These are phyloP conservation scores for Diversispora epigaea DNA, from an alignment of 192 early-diverging fungal genomes.

Conservation along the genomic window DNA sequence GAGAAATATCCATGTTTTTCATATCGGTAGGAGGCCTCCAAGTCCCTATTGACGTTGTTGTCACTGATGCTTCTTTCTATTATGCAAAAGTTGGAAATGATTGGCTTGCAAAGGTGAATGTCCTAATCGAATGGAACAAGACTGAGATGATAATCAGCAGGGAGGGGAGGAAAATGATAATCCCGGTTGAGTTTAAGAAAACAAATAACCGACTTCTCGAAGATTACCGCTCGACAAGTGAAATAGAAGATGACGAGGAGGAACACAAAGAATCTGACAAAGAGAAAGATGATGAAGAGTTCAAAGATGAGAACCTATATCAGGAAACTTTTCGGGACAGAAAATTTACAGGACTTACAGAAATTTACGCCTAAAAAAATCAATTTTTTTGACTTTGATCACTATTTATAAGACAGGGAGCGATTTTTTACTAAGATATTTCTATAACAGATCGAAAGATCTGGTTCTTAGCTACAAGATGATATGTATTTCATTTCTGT, in stretches of 20 bases:
- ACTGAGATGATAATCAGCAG: background rate
- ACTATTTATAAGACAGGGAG: too few relatives aligned
- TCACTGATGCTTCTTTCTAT: background rate
- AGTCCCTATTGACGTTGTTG: background rate
- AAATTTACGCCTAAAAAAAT: too few relatives aligned
- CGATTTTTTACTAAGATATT: too few relatives aligned
- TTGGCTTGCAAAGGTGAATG: background rate
- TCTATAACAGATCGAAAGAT: too few relatives aligned
- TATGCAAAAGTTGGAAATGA: background rate
- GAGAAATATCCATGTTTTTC: background rate
- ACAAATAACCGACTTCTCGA: background rate
- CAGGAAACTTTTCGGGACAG: too few relatives aligned
- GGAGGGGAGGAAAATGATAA: background rate
- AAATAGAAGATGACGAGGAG: background rate
- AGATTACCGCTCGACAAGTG: background rate
- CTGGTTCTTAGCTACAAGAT: too few relatives aligned
- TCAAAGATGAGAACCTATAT: background rate
- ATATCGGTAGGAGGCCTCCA: background rate
- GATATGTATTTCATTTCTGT: too few relatives aligned
- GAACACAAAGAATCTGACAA: background rate
- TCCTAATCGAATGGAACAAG: background rate
- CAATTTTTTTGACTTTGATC: too few relatives aligned
- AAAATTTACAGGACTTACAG: too few relatives aligned
- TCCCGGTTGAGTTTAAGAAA: background rate
- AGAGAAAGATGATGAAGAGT: background rate